These are phyloP conservation scores for Coemansia guatemalensis DNA, from an alignment of 192 early-diverging fungal species.

Conservation along the genomic window DNA sequence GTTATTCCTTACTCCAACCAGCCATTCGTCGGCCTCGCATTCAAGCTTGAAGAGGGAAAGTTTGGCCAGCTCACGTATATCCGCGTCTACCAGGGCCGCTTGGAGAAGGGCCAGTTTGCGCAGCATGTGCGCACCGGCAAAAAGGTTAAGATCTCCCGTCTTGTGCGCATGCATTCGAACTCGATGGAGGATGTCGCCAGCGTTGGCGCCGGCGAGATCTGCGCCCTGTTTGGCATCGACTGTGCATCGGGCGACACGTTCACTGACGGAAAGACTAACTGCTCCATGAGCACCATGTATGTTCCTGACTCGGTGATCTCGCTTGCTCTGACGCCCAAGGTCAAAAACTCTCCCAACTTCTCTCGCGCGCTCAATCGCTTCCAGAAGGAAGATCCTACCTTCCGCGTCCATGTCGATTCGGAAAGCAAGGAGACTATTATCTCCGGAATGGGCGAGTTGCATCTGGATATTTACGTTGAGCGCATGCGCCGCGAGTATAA, in stretches of 20 bases:
- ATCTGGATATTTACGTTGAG: constrained; percentile 94
- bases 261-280: constrained; percentile 78
- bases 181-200: constrained; percentile 97
- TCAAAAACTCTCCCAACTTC: constrained; percentile 77
- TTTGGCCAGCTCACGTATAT: constrained; percentile 98
- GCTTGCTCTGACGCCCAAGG: constrained; percentile 86
- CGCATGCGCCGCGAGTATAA: constrained; percentile 98
- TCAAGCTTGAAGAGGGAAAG: constrained; percentile 90
- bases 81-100: constrained; percentile 91
- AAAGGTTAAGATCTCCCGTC: constrained; percentile 91
- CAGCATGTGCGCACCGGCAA: constrained; percentile 88
- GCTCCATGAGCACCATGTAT: constrained; percentile 96
- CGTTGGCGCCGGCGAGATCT: constrained; percentile 94
- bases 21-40: constrained; percentile 83
- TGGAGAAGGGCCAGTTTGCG: constrained; percentile 85
- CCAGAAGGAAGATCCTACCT: constrained; percentile 84
- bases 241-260: constrained; percentile 98
- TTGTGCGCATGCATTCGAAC: constrained; percentile 98
- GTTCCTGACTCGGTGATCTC: constrained; percentile 98
- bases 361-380: constrained; percentile 73
- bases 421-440: constrained; percentile 89
- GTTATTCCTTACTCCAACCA: constrained; percentile 65
- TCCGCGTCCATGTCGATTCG: constrained; percentile 75
- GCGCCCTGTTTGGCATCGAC: constrained; percentile 97
- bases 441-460: constrained; percentile 86